These are phyloP conservation scores for Alternaria ventricosa DNA, from an alignment of 2,329 filamentous ascomycete genomes.

Conservation along the genomic window DNA sequence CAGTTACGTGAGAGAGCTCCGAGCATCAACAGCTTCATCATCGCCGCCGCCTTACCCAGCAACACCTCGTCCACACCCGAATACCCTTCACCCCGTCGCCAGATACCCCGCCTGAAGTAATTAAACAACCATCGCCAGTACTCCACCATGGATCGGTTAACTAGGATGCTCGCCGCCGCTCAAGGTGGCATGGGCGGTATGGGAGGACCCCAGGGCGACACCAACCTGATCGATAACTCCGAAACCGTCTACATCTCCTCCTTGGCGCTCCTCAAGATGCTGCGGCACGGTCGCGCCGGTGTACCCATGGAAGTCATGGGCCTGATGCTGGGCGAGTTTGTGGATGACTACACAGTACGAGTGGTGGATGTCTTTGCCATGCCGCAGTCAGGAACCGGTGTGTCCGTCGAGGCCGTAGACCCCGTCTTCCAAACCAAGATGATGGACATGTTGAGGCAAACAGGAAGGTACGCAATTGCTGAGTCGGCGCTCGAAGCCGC, in stretches of 20 bases:
- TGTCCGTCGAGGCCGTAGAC: constrained; percentile 97
- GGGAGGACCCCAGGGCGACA: constrained; percentile 67
- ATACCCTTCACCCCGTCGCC: background rate
- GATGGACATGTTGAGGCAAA: constrained; percentile 99
- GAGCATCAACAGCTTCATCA: constrained; percentile 18
- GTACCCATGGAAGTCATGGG: constrained; percentile 99
- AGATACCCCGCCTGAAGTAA: background rate
- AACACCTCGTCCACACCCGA: background rate
- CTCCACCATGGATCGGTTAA: constrained; percentile 82
- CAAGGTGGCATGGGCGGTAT: constrained; percentile 68
- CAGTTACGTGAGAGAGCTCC: constrained; percentile 19
- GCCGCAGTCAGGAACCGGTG: constrained; percentile 97
- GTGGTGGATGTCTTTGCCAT: constrained; percentile 99
- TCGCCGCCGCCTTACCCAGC: constrained; percentile 14
- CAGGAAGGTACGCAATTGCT: constrained; percentile 71
- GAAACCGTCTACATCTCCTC: constrained; percentile 99
- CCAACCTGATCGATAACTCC: constrained; percentile 96
- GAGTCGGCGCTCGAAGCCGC: background rate
- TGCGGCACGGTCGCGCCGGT: constrained; percentile 94
- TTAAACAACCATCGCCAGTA: background rate
- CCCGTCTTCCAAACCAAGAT: constrained; percentile 99
- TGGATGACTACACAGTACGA: constrained; percentile 97
- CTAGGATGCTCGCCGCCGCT: constrained; percentile 81
- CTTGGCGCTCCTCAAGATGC: constrained; percentile 95
- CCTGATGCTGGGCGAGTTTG: constrained; percentile 97